Conservation (phyloP, 139 green algal genomes). For the Auxenochlorella protothecoides region DNA sequence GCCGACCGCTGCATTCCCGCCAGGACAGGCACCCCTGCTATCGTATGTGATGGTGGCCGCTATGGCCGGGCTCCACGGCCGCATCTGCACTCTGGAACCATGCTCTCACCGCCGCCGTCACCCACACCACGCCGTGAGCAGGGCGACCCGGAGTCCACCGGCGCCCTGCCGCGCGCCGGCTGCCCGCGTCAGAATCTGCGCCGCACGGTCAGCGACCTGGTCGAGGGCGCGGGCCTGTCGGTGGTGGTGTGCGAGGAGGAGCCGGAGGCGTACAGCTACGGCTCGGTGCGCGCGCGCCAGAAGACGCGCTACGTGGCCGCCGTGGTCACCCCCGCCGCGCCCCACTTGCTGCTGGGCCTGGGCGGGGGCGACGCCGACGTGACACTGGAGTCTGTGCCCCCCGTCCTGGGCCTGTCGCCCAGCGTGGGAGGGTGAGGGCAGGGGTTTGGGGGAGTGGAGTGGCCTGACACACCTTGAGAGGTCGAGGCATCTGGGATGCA, state of each 20-base stretch:
- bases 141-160: not conserved
- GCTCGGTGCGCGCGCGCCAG: conserved; percentile 6
- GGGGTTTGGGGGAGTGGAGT: too few relatives aligned
- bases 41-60: too few relatives aligned
- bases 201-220: conserved; percentile 44
- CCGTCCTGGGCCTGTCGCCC: conserved; percentile 28
- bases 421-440: not conserved
- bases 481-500: too few relatives aligned
- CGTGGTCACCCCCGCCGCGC: conserved; percentile 46
- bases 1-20: too few relatives aligned
- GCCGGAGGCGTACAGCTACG: conserved; percentile 28
- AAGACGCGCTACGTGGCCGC: conserved; percentile 52
- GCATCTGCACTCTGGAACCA: too few relatives aligned
- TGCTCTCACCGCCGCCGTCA: too few relatives aligned
- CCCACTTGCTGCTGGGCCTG: conserved; percentile 45
- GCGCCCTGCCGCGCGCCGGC: conserved; percentile 47
- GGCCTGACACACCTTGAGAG: too few relatives aligned
- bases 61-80: too few relatives aligned
- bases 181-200: conserved; percentile 61
- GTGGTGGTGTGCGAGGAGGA: conserved; percentile 56
- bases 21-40: too few relatives aligned
- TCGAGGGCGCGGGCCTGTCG: conserved; percentile 34
- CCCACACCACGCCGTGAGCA: not conserved
- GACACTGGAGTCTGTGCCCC: conserved; percentile 17
- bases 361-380: conserved; percentile 27